Evolutionary conservation across 1,139 yeast genomes (phyloP).

Genomic region (Taphrina communis): DNA sequence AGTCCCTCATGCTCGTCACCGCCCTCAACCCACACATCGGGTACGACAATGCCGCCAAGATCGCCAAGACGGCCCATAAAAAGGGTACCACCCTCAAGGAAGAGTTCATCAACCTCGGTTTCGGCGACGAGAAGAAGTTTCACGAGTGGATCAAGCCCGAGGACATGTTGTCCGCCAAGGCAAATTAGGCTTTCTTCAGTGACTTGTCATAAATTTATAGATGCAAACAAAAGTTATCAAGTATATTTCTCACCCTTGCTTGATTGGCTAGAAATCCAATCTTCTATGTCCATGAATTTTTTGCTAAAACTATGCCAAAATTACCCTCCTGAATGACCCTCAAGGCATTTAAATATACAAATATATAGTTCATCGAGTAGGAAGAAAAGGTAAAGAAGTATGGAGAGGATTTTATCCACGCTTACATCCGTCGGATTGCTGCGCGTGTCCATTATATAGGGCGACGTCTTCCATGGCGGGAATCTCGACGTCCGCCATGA

Average conservation of each 20-base stretch:
- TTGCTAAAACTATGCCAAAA: background rate
- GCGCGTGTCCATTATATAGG: conserved; percentile 31
- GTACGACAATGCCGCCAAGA: conserved; percentile 94
- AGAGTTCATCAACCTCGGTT: conserved; percentile 89
- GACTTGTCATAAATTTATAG: too few species aligned
- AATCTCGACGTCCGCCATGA: conserved; percentile 23
- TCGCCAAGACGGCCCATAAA: conserved; percentile 98
- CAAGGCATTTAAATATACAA: background rate
- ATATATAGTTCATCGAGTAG: background rate
- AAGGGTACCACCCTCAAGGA: conserved; percentile 94
- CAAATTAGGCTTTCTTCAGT: background rate
- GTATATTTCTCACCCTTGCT: too few species aligned
- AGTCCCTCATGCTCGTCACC: conserved; percentile 96
- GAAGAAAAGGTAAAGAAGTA: background rate
- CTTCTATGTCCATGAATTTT: too few species aligned
- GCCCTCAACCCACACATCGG: conserved; percentile 99
- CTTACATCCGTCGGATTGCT: conserved; percentile 30
- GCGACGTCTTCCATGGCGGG: conserved; percentile 39
- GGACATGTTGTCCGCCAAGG: conserved; percentile 66
- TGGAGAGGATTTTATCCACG: conserved; percentile 5
- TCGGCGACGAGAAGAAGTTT: conserved; percentile 76
- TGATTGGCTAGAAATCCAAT: too few species aligned
- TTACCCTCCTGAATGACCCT: background rate
- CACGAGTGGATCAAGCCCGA: conserved; percentile 98
- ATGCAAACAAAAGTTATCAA: too few species aligned